Evolutionary conservation across 2,329 filamentous ascomycete genomes (phyloP), one percentile per base, ranked within the genome.

Genomic region (Neonectria punicea): DNA sequence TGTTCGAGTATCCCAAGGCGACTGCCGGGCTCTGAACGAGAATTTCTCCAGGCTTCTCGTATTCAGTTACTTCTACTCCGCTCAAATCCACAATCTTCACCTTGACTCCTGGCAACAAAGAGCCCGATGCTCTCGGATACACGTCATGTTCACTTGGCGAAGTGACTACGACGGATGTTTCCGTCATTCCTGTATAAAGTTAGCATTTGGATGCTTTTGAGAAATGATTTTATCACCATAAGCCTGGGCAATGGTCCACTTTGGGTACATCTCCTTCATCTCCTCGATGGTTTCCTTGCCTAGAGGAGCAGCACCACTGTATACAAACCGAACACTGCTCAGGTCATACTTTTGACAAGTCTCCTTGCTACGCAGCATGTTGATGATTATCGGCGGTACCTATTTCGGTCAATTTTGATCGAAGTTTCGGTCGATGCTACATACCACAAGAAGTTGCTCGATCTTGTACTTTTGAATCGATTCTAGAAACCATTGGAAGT

Each of bases 1-100:
- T 97, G 80, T 97, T 92, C 55, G 97, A 81, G 72, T 98, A 98
- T 0, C 94, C 94, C 0, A 97, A 80, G 0, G 92, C 89, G 1
- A 97, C 87, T 1, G 90, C 90, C 0, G 93, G 94, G 0, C 88
- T 88, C 76, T 93, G 92, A 25, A 97, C 87, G n/a, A 93, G 84
- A 16, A 98, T 85, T 78, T 98, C 94, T 41, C 94, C 94, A 0
- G 91, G 92, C 51, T 89, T 87, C 66, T 94, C 81, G 70, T 92
- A 89, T 5, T 82, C 85, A 0, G 87, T 90, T 47, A 94, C 84
- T 72, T 93, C 91, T 2, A 84, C 82, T 5, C 91, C 92, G 56
- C 93, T 90, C 0, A 82, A 73, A 2, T 87, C 87, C 41, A 95
- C 80, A 11, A 94, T 80, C 67, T 90, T 90, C 53, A 83, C 89